A percentile compares a stretch with the other conserved stretches of the same genome.
phyloP scores from a whole-genome alignment of 768 basidiomycete genomes.

The Xerocomellus dryophilus region DNA sequence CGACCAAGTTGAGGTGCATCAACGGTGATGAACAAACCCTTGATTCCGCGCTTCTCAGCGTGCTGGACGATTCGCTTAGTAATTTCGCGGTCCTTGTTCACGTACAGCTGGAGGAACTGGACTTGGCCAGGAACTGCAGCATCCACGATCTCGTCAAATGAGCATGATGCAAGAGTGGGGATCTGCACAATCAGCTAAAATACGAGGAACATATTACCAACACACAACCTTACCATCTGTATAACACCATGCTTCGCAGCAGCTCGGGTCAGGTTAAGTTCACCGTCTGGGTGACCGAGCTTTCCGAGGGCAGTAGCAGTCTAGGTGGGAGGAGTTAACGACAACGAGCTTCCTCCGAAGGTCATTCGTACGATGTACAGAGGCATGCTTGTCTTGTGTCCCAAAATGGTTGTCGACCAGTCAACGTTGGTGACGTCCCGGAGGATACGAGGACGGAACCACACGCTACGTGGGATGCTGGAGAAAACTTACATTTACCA shows the following conservation, averaged over 20 bases:
- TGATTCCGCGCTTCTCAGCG: constrained; percentile 87
- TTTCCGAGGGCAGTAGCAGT: constrained; percentile 90
- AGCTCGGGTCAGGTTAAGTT: constrained; percentile 85
- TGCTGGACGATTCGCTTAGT: constrained; percentile 87
- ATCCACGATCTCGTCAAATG: constrained; percentile 94
- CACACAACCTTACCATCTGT: constrained; percentile 52
- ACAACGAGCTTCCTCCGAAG: not conserved
- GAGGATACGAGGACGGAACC: constrained; percentile 88
- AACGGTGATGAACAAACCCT: constrained; percentile 94
- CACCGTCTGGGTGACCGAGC: constrained; percentile 94
- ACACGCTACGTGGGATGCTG: constrained; percentile 48
- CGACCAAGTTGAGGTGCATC: constrained; percentile 96
- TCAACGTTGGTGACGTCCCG: constrained; percentile 85
- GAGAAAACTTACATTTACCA: not conserved
- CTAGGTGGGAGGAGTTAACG: constrained; percentile 27
- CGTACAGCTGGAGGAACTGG: constrained; percentile 86
- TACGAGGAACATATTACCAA: not conserved
- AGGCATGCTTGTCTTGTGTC: constrained; percentile 71
- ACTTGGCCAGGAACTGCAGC: constrained; percentile 74
- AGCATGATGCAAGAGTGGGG: constrained; percentile 91
- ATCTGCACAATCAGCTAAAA: constrained; percentile 50
- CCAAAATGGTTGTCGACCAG: constrained; percentile 80
- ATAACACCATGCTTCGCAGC: constrained; percentile 77
- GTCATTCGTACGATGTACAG: constrained; percentile 63
- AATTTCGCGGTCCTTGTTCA: constrained; percentile 84